Conservation (phyloP, 257 asterid species). For the Jacaranda copaia region DNA sequence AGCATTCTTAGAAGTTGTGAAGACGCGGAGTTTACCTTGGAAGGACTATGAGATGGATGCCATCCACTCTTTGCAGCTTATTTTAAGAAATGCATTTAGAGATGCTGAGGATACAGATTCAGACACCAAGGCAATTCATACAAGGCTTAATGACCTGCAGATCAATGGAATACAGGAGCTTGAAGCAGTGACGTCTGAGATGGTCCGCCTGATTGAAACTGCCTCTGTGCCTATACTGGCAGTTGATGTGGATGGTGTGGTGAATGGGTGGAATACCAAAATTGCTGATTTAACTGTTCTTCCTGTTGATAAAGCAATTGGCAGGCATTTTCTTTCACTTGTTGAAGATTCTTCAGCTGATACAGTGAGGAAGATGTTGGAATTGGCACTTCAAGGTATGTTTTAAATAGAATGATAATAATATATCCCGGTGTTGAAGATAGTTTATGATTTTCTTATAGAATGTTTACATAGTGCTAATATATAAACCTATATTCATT, state of each 20-base stretch:
- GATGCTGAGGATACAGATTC: conserved; percentile 52
- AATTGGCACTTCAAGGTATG: conserved; percentile 77
- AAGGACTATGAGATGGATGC: conserved; percentile 97
- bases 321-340: conserved; percentile 72
- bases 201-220: conserved; percentile 92
- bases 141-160: conserved; percentile 72
- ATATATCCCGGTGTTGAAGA: too few species aligned
- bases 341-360: conserved; percentile 86
- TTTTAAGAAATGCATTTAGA: conserved; percentile 74
- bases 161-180: conserved; percentile 88
- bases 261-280: conserved; percentile 94
- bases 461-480: neutral
- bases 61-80: conserved; percentile 92
- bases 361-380: conserved; percentile 75
- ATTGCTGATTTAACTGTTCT: conserved; percentile 85
- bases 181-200: conserved; percentile 88
- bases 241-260: conserved; percentile 80
- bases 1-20: conserved; percentile 90
- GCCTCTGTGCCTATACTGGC: conserved; percentile 94
- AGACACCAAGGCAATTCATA: conserved; percentile 55
- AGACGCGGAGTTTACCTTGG: conserved; percentile 84
- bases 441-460: neutral
- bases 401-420: neutral
- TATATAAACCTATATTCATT: neutral
- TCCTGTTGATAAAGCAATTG: conserved; percentile 79